Conservation (phyloP, 2,329 filamentous ascomycete genomes). For the Colletotrichum sp. region DNA sequence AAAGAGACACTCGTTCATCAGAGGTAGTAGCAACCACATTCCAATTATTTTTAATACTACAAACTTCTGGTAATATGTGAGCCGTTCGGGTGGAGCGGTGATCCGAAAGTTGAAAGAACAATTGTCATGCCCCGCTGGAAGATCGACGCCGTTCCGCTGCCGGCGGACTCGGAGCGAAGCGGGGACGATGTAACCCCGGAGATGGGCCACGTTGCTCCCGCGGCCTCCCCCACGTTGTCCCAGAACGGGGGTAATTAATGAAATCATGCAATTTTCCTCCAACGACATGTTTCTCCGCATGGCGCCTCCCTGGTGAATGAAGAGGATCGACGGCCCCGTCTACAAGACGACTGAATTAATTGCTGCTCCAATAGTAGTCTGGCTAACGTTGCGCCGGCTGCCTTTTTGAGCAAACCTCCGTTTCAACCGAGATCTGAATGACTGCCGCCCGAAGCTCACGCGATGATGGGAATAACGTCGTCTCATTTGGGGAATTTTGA, state of each 20-base stretch:
- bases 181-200: not conserved
- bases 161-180: not conserved
- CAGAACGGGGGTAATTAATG: not conserved
- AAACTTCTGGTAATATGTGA: not conserved
- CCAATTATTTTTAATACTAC: not conserved
- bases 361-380: not conserved
- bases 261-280: constrained; percentile 7
- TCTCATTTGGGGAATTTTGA: constrained; percentile 1
- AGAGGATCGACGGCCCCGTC: not conserved
- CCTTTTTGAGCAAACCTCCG: not conserved
- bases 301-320: not conserved
- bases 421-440: not conserved
- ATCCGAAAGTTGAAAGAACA: not conserved
- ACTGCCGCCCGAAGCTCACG: not conserved
- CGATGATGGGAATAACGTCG: not conserved
- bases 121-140: not conserved
- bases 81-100: not conserved
- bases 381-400: not conserved
- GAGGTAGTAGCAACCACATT: not conserved
- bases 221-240: not conserved
- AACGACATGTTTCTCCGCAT: constrained; percentile 13
- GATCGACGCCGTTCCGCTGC: not conserved
- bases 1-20: not conserved
- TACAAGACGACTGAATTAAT: not conserved
- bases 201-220: not conserved